Conservation (phyloP, 805 yeast species). For the Diddensiella transvaalensis region DNA sequence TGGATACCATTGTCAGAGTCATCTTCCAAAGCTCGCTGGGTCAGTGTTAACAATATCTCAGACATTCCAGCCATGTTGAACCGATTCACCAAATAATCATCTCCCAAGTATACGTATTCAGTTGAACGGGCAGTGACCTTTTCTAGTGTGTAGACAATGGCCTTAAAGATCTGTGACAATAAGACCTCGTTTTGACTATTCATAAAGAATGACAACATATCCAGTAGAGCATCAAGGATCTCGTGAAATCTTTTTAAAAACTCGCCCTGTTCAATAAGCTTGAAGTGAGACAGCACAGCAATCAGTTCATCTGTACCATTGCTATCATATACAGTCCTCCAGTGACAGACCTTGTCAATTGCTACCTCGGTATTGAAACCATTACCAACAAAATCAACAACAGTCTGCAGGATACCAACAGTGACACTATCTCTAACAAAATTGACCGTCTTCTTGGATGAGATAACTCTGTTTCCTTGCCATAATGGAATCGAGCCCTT, state of each 20-base stretch:
- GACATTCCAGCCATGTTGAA: constrained; percentile 47
- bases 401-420: constrained; percentile 45
- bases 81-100: constrained; percentile 24
- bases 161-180: constrained; percentile 20
- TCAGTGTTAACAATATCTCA: constrained; percentile 31
- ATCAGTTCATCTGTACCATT: constrained; percentile 44
- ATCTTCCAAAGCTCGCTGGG: constrained; percentile 7
- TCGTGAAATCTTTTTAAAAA: constrained; percentile 42
- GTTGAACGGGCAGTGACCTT: constrained; percentile 22
- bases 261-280: constrained; percentile 50
- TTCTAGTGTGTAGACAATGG: constrained; percentile 26
- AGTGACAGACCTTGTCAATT: constrained; percentile 51
- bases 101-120: constrained; percentile 20
- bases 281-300: constrained; percentile 46
- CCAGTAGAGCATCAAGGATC: constrained; percentile 30
- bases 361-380: constrained; percentile 55
- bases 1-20: constrained; percentile 9
- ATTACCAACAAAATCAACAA: constrained; percentile 67
- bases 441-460: constrained; percentile 18
- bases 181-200: constrained; percentile 14
- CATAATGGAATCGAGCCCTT: constrained; percentile 47
- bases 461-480: constrained; percentile 21
- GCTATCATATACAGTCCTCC: constrained; percentile 45
- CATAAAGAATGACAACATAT: constrained; percentile 37
- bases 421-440: constrained; percentile 42